Evolutionary conservation across 2,329 filamentous ascomycete genomes (phyloP), one percentile per base, ranked within the genome.

Genomic region (Plenodomus biglobosus): DNA sequence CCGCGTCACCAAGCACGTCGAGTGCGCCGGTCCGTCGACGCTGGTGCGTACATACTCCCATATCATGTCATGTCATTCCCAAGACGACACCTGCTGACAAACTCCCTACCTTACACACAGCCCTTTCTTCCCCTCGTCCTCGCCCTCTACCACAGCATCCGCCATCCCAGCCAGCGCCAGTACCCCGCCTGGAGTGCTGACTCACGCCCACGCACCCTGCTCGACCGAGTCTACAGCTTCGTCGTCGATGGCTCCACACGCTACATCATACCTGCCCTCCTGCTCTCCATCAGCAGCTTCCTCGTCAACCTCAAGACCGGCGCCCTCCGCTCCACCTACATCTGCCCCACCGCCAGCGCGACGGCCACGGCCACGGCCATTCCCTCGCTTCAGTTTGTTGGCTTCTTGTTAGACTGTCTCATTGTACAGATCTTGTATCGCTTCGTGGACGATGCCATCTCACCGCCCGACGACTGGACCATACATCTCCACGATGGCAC

Each of bases 231-330:
- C 39, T 48, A 60, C 40, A 49, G 55, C 50, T 66, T 68, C 46
- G 40, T 61, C 46, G 61, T 65, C 38, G 54, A 63, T 42, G 53
- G 56, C 44, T 56, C 62, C 15, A 65, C 67, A 8, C 65, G 67
- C 47, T 69, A 69, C 53, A 62, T 70, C 19, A 42, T 67, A n/a
- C 65, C 66, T 16, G 55, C 64, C 11, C 32, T 62, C 16, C 46
- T 69, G 48, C 61, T 68, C 15, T 60, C 63, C 42, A 58, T 68
- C 41, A 66, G 61, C 54, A 62, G 57, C 52, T 67, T 68, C 53
- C 61, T 67, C 21, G 55, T 61, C 43, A 53, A 58, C 37, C 49
- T 63, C 55, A 64, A 62, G 49, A 61, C 64, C n/a, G 64, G 53
- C 50, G 21, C 57, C 8, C 40, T 69, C 39, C 62, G 58, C 13